phyloP scores from a whole-genome alignment of 2,329 filamentous ascomycete genomes.

The Lecanoromycetidae sp. region DNA sequence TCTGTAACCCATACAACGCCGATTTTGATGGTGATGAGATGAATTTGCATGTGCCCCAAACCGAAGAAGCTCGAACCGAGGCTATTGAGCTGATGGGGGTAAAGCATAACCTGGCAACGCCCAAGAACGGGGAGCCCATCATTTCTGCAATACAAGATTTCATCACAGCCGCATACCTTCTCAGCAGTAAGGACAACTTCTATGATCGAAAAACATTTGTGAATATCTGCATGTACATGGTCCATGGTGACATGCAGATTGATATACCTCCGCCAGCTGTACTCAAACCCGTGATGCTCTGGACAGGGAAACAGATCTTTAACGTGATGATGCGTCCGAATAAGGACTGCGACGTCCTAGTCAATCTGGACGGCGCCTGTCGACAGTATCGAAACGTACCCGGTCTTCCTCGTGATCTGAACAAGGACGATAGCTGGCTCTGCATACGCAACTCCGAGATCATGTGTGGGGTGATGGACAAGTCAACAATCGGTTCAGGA shows the following conservation, averaged over 20 bases:
- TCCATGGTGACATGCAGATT: conserved; percentile 62
- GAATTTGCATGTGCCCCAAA: conserved; percentile 96
- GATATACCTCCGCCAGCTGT: conserved; percentile 81
- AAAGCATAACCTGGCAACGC: conserved; percentile 88
- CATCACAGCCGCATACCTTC: conserved; percentile 83
- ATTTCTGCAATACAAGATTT: conserved; percentile 99
- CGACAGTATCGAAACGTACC: conserved; percentile 60
- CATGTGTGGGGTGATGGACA: conserved; percentile 97
- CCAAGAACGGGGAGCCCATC: conserved; percentile 95
- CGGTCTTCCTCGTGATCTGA: conserved; percentile 54
- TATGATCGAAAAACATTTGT: conserved; percentile 80
- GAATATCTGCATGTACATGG: conserved; percentile 88
- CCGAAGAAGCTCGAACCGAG: conserved; percentile 89
- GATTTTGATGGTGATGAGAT: conserved; percentile 99
- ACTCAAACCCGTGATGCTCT: conserved; percentile 71
- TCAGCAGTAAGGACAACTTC: conserved; percentile 88
- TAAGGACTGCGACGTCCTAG: conserved; percentile 63
- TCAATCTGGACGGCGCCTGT: conserved; percentile 90
- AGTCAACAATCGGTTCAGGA: conserved; percentile 88
- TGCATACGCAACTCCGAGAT: conserved; percentile 93
- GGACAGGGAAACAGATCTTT: conserved; percentile 97
- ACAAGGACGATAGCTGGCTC: conserved; percentile 78
- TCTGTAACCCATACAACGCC: conserved; percentile 94
- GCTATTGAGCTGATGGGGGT: conserved; percentile 96
- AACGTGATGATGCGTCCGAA: conserved; percentile 85